Evolutionary conservation across 257 asterid species (phyloP).

Genomic region (Solanum etuberosum): DNA sequence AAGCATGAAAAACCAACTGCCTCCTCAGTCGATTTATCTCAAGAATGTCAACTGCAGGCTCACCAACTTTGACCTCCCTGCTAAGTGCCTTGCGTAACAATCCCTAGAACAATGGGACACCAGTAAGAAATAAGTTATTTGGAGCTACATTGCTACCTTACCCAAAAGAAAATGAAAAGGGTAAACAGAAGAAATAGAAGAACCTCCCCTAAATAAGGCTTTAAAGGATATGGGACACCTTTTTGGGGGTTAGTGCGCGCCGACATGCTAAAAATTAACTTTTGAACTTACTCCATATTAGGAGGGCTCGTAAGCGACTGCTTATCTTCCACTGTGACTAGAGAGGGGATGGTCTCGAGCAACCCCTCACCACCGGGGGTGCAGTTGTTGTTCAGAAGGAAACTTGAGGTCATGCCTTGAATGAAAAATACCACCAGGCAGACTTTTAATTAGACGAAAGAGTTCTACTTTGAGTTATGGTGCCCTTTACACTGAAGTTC

Average conservation of each 20-base stretch:
- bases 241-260: not conserved
- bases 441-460: not conserved
- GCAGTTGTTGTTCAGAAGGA: not conserved
- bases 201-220: not conserved
- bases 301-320: not conserved
- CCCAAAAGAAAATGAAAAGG: not conserved
- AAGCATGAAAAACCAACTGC: conserved; percentile 68
- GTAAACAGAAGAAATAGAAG: not conserved
- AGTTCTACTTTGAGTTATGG: not conserved
- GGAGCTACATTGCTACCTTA: not conserved
- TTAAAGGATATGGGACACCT: not conserved
- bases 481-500: not conserved
- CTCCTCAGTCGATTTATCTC: conserved; percentile 74
- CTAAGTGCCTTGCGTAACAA: conserved; percentile 7
- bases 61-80: conserved; percentile 10
- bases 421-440: not conserved
- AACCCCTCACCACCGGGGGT: not conserved
- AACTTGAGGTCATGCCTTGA: not conserved
- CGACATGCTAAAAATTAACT: not conserved
- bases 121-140: not conserved
- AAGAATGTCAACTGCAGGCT: conserved; percentile 34
- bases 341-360: not conserved
- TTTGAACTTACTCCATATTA: not conserved
- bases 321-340: not conserved
- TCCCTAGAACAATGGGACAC: conserved; percentile 9